Evolutionary conservation across 2,329 filamentous ascomycete species (phyloP).

Genomic region (Neopestalotiopsis rosae): DNA sequence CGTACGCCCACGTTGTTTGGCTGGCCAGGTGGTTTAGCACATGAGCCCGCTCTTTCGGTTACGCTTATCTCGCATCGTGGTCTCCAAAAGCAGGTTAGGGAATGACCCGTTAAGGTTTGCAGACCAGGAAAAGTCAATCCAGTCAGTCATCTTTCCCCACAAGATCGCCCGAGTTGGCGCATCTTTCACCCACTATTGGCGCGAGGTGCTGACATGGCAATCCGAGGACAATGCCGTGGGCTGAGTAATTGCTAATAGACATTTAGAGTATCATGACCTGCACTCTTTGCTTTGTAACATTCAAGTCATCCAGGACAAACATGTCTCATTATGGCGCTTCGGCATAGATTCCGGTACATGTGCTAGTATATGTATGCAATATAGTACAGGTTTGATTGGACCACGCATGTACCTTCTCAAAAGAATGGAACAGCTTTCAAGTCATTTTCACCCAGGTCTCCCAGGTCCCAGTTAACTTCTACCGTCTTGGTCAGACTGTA

Average conservation of each 20-base stretch:
- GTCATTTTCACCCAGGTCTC: conserved; percentile 31
- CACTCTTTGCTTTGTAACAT: too few species aligned
- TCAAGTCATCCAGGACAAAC: too few species aligned
- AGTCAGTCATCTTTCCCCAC: not conserved
- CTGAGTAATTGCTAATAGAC: not conserved
- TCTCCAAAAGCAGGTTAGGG: not conserved
- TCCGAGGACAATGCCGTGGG: not conserved
- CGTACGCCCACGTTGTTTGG: not conserved
- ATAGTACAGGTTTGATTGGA: not conserved
- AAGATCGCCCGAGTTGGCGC: not conserved
- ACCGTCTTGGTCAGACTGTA: conserved; percentile 35
- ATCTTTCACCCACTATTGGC: not conserved
- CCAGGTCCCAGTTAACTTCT: conserved; percentile 34
- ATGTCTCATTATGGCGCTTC: too few species aligned
- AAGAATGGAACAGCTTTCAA: conserved; percentile 19
- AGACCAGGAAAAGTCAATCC: not conserved
- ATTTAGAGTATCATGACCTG: too few species aligned
- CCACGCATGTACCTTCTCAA: not conserved
- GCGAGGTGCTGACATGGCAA: not conserved
- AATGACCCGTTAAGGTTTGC: not conserved
- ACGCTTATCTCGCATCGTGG: not conserved
- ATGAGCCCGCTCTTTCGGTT: too few species aligned
- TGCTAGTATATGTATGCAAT: not conserved
- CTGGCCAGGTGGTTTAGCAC: not conserved
- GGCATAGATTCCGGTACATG: too few species aligned